These are phyloP conservation scores for Diaporthe longicolla DNA, from an alignment of 2,329 filamentous ascomycete species.

Conservation along the genomic window DNA sequence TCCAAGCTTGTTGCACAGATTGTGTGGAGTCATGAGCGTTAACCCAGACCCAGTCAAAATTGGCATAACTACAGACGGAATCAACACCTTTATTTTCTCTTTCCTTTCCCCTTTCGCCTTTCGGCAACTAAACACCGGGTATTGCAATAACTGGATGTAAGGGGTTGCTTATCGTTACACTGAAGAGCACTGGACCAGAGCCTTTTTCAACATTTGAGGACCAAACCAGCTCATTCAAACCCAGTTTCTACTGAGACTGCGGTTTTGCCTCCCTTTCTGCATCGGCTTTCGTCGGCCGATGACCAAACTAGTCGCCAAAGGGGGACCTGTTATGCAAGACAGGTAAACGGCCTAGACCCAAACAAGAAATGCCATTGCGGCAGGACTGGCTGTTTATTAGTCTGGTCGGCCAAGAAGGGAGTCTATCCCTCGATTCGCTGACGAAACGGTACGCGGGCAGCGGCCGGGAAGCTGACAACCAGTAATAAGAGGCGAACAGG, in stretches of 20 bases:
- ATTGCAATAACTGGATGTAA: not conserved
- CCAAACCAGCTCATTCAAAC: too few species aligned
- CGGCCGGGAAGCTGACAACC: constrained; percentile 15
- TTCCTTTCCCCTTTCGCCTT: too few species aligned
- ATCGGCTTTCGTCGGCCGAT: not conserved
- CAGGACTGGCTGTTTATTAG: not conserved
- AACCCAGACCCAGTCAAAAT: not conserved
- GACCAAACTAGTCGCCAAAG: not conserved
- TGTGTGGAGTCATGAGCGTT: too few species aligned
- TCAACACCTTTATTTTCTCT: too few species aligned
- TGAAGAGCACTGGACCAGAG: not conserved
- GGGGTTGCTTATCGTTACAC: not conserved
- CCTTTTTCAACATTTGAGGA: not conserved
- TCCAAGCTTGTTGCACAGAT: not conserved
- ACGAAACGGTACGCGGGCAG: constrained; percentile 9
- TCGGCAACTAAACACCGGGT: not conserved
- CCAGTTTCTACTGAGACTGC: not conserved
- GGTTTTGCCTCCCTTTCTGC: not conserved
- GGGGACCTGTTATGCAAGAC: constrained; percentile 1
- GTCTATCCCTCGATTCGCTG: constrained; percentile 3
- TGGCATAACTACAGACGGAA: too few species aligned
- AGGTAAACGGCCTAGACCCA: constrained; percentile 22
- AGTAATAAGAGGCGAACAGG: not conserved
- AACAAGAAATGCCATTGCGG: constrained; percentile 26
- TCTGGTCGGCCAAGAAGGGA: constrained; percentile 4